Percentiles rank a stretch among this genome's conserved stretches.
Evolutionary conservation across 768 basidiomycete species (phyloP).

Genomic region (Tulasnella sp.): DNA sequence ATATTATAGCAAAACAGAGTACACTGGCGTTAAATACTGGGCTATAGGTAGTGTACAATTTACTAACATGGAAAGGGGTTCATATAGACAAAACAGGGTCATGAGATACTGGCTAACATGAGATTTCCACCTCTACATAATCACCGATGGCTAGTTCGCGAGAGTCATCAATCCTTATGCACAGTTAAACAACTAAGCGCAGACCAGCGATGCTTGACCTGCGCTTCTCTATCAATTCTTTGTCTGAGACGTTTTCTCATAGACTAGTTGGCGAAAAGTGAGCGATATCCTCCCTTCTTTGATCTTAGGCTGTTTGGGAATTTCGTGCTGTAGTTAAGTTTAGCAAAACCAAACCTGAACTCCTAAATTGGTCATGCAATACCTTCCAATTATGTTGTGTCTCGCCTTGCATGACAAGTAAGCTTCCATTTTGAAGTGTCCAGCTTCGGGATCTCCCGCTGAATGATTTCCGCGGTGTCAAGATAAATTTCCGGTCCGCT

Average conservation of each 20-base stretch:
- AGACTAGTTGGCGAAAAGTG: constrained; percentile 30
- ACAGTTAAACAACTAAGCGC: no score
- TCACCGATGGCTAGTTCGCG: no score
- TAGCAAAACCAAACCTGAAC: not conserved
- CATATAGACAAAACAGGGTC: no score
- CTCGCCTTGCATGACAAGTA: constrained; percentile 33
- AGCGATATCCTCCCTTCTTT: constrained; percentile 29
- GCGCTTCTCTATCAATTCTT: no score
- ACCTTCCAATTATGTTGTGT: constrained; percentile 35
- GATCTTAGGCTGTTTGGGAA: constrained; percentile 28
- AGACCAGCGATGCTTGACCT: no score
- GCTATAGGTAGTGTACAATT: no score
- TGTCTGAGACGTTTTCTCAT: not conserved
- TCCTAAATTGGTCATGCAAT: constrained; percentile 16
- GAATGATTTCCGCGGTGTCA: constrained; percentile 25
- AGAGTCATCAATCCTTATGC: no score
- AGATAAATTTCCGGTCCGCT: constrained; percentile 29
- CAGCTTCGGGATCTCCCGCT: constrained; percentile 22
- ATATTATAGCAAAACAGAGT: no score
- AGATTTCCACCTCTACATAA: no score
- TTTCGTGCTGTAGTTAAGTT: constrained; percentile 23
- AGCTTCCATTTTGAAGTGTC: constrained; percentile 28
- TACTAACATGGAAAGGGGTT: no score
- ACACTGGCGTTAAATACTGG: no score
- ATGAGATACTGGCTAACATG: no score